phyloP scores from a whole-genome alignment of 2,329 filamentous ascomycete genomes.

The Colletotrichum horii region DNA sequence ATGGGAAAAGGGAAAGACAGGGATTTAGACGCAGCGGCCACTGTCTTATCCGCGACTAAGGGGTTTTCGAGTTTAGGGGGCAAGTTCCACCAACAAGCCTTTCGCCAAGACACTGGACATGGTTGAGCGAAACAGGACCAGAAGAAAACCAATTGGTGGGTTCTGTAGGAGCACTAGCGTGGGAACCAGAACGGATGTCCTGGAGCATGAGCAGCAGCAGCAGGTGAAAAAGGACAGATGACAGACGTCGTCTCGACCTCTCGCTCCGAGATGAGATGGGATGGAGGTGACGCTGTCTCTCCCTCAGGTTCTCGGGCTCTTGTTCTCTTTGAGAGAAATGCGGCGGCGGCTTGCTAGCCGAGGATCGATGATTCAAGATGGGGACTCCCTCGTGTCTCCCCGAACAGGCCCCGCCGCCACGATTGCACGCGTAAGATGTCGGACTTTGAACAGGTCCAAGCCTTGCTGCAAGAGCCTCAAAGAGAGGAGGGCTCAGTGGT shows the following conservation, averaged over 20 bases:
- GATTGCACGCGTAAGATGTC: neutral
- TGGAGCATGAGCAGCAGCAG: neutral
- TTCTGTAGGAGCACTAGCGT: neutral
- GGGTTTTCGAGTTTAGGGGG: slow-evolving; percentile 12
- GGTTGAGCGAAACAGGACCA: slow-evolving; percentile 6
- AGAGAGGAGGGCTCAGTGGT: neutral
- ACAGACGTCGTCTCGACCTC: neutral
- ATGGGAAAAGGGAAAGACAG: neutral
- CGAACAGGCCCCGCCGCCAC: neutral
- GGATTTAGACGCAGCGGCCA: slow-evolving; percentile 7
- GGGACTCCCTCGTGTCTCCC: neutral
- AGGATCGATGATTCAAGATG: neutral
- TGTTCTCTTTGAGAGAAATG: neutral
- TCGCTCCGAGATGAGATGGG: slow-evolving; percentile 5
- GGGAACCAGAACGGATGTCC: neutral
- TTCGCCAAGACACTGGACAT: slow-evolving; percentile 6
- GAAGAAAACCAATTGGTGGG: slow-evolving; percentile 11
- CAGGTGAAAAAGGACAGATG: neutral
- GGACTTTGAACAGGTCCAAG: neutral
- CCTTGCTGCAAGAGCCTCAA: slow-evolving; percentile 13
- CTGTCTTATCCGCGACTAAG: slow-evolving; percentile 15
- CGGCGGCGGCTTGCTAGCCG: neutral
- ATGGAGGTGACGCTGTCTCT: neutral
- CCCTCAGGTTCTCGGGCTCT: neutral
- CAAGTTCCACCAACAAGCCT: slow-evolving; percentile 10